Percentiles rank a stretch among this genome's conserved stretches.
Conservation (phyloP, 371 early-diverging fungal species). For the Mucor circinelloides region DNA sequence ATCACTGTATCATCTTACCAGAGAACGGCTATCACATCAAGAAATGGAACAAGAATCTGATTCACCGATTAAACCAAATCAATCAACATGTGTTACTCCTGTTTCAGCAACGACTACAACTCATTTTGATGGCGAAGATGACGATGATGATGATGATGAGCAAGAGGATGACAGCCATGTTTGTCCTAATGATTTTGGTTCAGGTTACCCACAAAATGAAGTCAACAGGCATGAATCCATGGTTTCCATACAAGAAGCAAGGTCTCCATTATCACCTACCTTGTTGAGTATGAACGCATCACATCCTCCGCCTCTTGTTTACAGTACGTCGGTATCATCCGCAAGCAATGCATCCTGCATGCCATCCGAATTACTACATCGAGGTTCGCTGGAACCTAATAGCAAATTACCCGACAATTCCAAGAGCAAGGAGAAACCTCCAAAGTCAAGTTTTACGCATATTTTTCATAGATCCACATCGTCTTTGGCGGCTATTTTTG, state of each 20-base stretch:
- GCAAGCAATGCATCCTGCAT: neutral
- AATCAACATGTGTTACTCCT: neutral
- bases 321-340: neutral
- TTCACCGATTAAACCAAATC: neutral
- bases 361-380: neutral
- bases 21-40: slow-evolving; percentile 78
- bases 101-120: neutral
- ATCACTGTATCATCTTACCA: slow-evolving; percentile 83
- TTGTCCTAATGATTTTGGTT: neutral
- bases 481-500: slow-evolving; percentile 15
- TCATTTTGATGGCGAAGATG: neutral
- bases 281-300: neutral
- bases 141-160: neutral
- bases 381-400: neutral
- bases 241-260: neutral
- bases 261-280: neutral
- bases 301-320: neutral
- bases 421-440: neutral
- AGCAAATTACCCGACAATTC: slow-evolving; percentile 5
- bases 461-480: slow-evolving; percentile 14
- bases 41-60: slow-evolving; percentile 57
- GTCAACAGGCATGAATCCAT: neutral
- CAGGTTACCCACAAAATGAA: slow-evolving; percentile 7
- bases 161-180: neutral
- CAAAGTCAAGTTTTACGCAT: slow-evolving; percentile 2